phyloP scores from a whole-genome alignment of 2,329 filamentous ascomycete genomes.

The Emydomyces testavorans region DNA sequence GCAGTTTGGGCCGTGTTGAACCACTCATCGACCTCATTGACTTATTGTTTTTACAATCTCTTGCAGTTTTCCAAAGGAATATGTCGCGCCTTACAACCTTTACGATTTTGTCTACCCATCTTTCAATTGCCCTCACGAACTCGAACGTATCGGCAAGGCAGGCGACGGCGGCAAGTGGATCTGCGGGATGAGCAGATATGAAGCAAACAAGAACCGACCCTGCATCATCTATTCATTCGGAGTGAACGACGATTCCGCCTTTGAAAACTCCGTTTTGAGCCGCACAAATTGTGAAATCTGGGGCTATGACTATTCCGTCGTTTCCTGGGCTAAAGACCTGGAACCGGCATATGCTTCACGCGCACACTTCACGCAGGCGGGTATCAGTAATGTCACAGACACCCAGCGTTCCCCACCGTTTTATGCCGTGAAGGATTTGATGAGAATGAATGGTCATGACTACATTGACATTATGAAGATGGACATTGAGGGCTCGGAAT shows the following conservation, averaged over 20 bases:
- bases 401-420: constrained; percentile 13
- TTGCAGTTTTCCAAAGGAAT: constrained; percentile 10
- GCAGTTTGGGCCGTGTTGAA: neutral
- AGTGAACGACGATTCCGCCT: constrained; percentile 27
- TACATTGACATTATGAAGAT: constrained; percentile 16
- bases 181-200: constrained; percentile 33
- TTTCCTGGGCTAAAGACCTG: constrained; percentile 26
- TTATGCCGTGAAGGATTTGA: constrained; percentile 15
- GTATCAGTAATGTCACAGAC: constrained; percentile 5
- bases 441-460: constrained; percentile 13
- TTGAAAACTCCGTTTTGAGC: constrained; percentile 29
- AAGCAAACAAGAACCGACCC: constrained; percentile 19
- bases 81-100: constrained; percentile 15
- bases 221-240: constrained; percentile 35
- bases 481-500: constrained; percentile 15
- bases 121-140: constrained; percentile 33
- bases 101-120: constrained; percentile 35
- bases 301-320: constrained; percentile 33
- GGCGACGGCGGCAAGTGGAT: constrained; percentile 38
- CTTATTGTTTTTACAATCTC: neutral
- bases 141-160: constrained; percentile 31
- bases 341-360: constrained; percentile 14
- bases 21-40: neutral
- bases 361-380: constrained; percentile 16
- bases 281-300: constrained; percentile 32